A percentile compares a stretch with the other conserved stretches of the same genome.
Evolutionary conservation across 2,329 filamentous ascomycete species (phyloP).

Genomic region (Colletotrichum eleusines): DNA sequence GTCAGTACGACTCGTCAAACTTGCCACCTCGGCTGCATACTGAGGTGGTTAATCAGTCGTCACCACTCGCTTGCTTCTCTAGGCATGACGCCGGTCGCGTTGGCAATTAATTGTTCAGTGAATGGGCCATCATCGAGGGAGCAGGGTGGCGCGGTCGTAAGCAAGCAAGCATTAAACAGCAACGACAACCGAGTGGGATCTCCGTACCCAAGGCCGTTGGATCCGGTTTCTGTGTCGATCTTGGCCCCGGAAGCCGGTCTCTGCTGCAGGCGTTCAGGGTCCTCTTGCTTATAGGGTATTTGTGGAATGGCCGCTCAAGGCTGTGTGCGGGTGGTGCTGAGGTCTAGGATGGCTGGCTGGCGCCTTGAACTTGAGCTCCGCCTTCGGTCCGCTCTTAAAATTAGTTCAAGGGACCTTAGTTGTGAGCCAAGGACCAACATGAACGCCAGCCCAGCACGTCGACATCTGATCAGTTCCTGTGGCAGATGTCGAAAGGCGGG

Average conservation of each 20-base stretch:
- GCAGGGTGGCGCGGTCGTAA: constrained; percentile 2
- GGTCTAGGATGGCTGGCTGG: neutral
- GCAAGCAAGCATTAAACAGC: neutral
- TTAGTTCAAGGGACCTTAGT: constrained; percentile 19
- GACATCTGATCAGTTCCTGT: constrained; percentile 16
- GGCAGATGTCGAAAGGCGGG: neutral
- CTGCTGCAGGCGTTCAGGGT: constrained; percentile 30
- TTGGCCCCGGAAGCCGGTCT: neutral
- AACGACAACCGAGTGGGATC: neutral
- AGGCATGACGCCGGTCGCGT: constrained; percentile 13
- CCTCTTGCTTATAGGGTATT: constrained; percentile 9
- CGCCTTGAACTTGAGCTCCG: constrained; percentile 3
- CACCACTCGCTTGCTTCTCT: neutral
- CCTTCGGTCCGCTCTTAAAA: constrained; percentile 26
- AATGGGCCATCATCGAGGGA: constrained; percentile 6
- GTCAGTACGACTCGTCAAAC: constrained; percentile 6
- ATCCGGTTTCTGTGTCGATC: constrained; percentile 25
- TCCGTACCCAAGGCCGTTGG: constrained; percentile 21
- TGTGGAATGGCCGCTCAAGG: constrained; percentile 8
- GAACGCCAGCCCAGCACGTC: constrained; percentile 6
- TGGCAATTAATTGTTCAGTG: neutral
- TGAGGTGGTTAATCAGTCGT: neutral
- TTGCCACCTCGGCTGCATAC: neutral
- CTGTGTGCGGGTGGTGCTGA: constrained; percentile 21
- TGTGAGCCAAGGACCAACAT: constrained; percentile 14